Evolutionary conservation across 1,284 basidiomycete species (phyloP), one percentile per base, ranked within the genome.

Genomic region (Mycosarcoma maydis): DNA sequence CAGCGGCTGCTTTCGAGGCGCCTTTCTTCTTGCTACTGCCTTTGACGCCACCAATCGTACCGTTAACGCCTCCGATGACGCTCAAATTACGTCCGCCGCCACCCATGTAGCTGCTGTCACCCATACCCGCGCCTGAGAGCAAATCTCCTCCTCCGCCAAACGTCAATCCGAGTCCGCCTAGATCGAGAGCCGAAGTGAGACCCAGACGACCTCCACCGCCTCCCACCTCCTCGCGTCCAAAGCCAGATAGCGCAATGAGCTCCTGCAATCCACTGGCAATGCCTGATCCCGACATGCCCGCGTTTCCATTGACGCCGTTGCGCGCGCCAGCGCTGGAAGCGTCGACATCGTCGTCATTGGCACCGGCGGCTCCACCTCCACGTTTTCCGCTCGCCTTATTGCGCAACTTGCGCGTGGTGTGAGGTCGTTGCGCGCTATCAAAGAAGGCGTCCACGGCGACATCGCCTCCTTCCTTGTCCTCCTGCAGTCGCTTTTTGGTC

Each of bases 391-490:
- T 58, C 19, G 60, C 67, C 55, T 81, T 81, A 73, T 80, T 77
- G 14, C 80, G 75, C 48, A 81, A 59, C 57, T 80, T 80, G n/a
- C 80, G 73, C 22, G 78, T 81, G 0, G 80, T 72, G 40, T 80
- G 78, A n/a, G 74, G 69, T 42, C 80, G 64, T 38, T 75, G 72
- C 30, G 73, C 57, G 13, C 64, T 49, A 51, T 78, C 76, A 19
- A 78, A 65, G 54, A 77, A 71, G 29, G 72, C 58, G 27, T 77
- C 78, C 14, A 71, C 70, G 2, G 72, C 68, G 3, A 76, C 73
- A 51, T 80, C 80, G 39, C 76, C 80, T 24, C 77, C 69, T 36
- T 81, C 80, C 47, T 73, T 75, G 24, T 81, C 80, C 27, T 80
- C 78, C 22, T 66, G 66, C 47, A 81, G 56, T 17, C 72, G 57